phyloP scores from a whole-genome alignment of 441 rosid species.

The Theobroma grandiflorum region DNA sequence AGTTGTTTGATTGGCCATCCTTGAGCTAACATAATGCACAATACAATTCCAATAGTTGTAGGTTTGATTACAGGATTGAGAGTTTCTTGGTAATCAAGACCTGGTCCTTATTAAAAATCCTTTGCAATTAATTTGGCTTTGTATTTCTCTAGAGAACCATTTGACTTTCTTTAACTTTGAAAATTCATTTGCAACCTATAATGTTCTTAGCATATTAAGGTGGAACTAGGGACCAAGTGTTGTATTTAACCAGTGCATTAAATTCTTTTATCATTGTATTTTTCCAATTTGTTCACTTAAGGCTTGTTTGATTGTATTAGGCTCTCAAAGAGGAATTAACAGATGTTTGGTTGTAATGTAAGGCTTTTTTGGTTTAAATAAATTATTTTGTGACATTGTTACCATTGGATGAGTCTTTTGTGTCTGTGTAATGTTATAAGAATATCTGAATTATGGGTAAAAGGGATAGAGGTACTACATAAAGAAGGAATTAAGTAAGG shows the following conservation, averaged over 20 bases:
- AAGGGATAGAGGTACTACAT: background rate
- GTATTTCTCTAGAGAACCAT: background rate
- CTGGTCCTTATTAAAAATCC: background rate
- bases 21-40: background rate
- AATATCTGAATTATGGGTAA: rapidly evolving
- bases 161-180: background rate
- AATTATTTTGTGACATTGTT: background rate
- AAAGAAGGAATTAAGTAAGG: too few relatives aligned
- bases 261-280: background rate
- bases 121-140: background rate
- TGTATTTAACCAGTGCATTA: background rate
- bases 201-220: background rate
- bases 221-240: background rate
- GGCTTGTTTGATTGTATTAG: background rate
- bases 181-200: background rate
- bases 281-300: background rate
- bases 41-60: background rate
- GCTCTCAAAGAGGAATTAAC: too few relatives aligned
- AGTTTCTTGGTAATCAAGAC: background rate
- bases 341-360: too few relatives aligned
- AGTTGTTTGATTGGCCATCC: background rate
- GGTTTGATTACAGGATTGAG: background rate
- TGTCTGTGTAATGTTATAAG: too few relatives aligned
- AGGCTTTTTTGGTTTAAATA: background rate
- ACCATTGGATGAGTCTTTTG: background rate